Evolutionary conservation across 2,329 filamentous ascomycete genomes (phyloP), one percentile per base, ranked within the genome.

Genomic region (Colletotrichum chlorophyti): DNA sequence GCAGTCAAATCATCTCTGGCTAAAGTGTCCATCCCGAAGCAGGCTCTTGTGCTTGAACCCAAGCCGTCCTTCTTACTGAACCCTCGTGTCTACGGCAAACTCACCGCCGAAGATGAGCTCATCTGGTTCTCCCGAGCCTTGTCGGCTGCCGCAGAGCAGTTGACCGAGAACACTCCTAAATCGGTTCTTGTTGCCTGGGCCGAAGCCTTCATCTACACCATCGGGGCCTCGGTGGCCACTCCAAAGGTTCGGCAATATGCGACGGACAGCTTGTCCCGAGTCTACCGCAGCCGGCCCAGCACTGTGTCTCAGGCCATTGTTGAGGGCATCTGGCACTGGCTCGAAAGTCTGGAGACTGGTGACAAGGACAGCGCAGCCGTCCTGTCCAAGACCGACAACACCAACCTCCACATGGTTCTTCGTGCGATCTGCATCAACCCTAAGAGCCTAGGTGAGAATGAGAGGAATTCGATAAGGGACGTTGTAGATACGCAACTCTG

Each of bases 1-100:
- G 68, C 81, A 3, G 71, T 72, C 14, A 72, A 73, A 23, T 58
- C 76, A 10, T 65, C 75, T 2, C 67, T 88, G 31, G 72, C 84
- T 19, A 89, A 90, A 66, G 81, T 84, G 21, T 78, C 84, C 26
- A 75, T 93, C 23, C 72, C 83, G 21, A 83, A 86, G 46, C 87
- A 91, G 65, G 85, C 86, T 10, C 79, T 96, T 59, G 80, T 82
- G 2, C 72, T 87, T 32, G 86, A 88, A n/a, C 87, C 91, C 0
- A 97, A 96, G 70, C 88, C 91, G 12, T 96, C 94, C 0, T 95
- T 96, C 71, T 78, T 98, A 17, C 80, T 98, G 6, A 97, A 91
- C 67, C 83, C 90, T 29, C 89, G 91, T 61, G 85, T 97, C 5
- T 98, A 95, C 74, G 87, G 88, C 32, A 97, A 97, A 69, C 68